Evolutionary conservation across 2,329 filamentous ascomycete species (phyloP).

Genomic region (Colletotrichum salicis): DNA sequence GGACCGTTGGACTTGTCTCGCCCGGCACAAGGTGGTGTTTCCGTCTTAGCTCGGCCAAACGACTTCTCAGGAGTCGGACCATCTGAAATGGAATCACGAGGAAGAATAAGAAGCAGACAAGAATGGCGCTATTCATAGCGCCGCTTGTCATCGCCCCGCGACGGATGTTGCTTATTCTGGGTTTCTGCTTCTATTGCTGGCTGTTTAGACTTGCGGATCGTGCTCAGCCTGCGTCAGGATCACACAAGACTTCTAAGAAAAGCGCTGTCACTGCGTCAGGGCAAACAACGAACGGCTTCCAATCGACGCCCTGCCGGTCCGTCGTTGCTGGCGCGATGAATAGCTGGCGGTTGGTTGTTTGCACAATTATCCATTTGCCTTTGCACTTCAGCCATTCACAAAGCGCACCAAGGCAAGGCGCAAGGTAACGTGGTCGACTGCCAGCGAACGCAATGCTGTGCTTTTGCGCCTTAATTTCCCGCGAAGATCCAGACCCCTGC

Average conservation of each 20-base stretch:
- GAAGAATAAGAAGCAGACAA: not conserved
- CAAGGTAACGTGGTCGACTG: conserved; percentile 19
- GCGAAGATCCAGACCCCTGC: conserved; percentile 21
- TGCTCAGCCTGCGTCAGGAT: not conserved
- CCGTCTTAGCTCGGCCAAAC: conserved; percentile 7
- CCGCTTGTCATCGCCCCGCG: not conserved
- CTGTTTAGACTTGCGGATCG: not conserved
- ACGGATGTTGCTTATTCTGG: not conserved
- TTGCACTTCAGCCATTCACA: not conserved
- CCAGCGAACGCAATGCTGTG: conserved; percentile 29
- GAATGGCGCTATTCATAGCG: not conserved
- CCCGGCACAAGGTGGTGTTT: not conserved
- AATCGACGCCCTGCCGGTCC: conserved; percentile 22
- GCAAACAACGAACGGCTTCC: conserved; percentile 5
- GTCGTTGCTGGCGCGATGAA: conserved; percentile 29
- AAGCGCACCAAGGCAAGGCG: conserved; percentile 6
- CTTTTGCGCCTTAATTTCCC: conserved; percentile 37
- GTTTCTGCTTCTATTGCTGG: conserved; percentile 9
- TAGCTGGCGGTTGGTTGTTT: conserved; percentile 12
- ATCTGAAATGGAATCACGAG: too few relatives aligned
- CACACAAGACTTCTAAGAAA: conserved; percentile 23
- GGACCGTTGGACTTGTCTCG: conserved; percentile 27
- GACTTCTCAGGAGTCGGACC: too few relatives aligned
- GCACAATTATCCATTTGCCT: conserved; percentile 8
- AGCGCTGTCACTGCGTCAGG: conserved; percentile 31